These are phyloP conservation scores for Zymoseptoria ardabiliae DNA, from an alignment of 2,329 filamentous ascomycete species.

Conservation along the genomic window DNA sequence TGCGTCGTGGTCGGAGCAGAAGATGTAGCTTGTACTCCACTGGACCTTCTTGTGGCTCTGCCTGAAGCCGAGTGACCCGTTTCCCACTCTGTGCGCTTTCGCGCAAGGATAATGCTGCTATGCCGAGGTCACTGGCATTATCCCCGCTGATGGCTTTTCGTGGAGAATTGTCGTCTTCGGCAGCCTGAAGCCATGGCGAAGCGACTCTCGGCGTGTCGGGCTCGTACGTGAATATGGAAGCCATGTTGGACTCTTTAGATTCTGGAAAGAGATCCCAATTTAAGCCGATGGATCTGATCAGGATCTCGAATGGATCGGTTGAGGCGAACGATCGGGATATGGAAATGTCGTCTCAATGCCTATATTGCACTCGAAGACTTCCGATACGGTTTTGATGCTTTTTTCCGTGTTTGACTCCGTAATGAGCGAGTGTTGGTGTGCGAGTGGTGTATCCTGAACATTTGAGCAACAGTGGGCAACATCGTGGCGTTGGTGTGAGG, in stretches of 20 bases:
- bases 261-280: not conserved
- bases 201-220: conserved; percentile 78
- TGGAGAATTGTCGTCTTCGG: not conserved
- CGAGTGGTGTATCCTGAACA: conserved; percentile 43
- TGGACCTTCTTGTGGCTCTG: conserved; percentile 88
- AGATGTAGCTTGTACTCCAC: conserved; percentile 96
- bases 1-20: conserved; percentile 68
- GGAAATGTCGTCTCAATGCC: not conserved
- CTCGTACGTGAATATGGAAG: conserved; percentile 94
- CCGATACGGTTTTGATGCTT: not conserved
- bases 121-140: conserved; percentile 1
- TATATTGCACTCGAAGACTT: not conserved
- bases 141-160: not conserved
- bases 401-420: conserved; percentile 21
- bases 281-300: not conserved
- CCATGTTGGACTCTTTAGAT: conserved; percentile 50
- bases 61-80: conserved; percentile 64
- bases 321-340: not conserved
- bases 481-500: conserved; percentile 36
- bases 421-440: conserved; percentile 46
- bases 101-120: conserved; percentile 7
- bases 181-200: conserved; percentile 70
- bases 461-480: conserved; percentile 41
- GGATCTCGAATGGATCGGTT: not conserved
- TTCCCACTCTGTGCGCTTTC: conserved; percentile 7